Conservation (phyloP, 441 rosid species). For the Corymbia calophylla region DNA sequence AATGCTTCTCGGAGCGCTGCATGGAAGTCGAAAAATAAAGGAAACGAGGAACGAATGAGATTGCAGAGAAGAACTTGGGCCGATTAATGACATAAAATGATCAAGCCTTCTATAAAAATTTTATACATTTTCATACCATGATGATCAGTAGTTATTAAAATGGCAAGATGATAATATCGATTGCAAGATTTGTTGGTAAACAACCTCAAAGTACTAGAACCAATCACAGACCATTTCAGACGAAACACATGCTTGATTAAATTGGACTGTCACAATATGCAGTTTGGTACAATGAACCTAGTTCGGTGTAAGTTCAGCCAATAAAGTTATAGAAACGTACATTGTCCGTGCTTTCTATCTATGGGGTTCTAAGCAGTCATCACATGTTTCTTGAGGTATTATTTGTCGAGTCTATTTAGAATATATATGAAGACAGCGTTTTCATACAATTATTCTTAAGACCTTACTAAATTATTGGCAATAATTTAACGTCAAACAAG, state of each 20-base stretch:
- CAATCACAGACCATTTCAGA: background rate
- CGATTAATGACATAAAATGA: background rate
- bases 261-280: background rate
- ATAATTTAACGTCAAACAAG: background rate
- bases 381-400: background rate
- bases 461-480: background rate
- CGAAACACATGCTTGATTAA: background rate
- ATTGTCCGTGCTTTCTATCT: background rate
- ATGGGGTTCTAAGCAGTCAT: background rate
- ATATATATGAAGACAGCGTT: background rate
- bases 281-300: background rate
- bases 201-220: background rate
- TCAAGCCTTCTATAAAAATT: background rate
- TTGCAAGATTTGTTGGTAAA: background rate
- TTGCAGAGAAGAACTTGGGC: background rate
- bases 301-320: background rate
- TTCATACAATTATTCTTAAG: background rate
- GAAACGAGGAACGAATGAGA: no score
- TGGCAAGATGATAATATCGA: background rate
- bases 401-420: background rate
- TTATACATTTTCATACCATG: background rate
- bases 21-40: background rate
- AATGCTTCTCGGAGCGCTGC: constrained; percentile 40
- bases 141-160: background rate
- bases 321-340: background rate